Evolutionary conservation across 495 filamentous ascomycete species (phyloP), one percentile per base, ranked within the genome.

Genomic region (Hamigera avellanea): DNA sequence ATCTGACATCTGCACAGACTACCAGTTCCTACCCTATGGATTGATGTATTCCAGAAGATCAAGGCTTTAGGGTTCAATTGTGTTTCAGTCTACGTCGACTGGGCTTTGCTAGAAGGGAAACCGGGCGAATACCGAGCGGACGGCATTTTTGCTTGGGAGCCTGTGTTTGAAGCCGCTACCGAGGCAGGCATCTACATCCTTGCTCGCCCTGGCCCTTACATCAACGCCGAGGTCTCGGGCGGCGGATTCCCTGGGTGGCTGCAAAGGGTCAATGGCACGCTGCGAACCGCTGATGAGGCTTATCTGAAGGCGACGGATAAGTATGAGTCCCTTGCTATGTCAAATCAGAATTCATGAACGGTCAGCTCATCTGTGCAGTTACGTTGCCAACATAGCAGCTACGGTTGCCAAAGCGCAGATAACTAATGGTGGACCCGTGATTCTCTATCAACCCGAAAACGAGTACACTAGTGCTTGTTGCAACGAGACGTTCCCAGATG

Each of bases 11-110:
- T n/a, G 4, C 13, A 38, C 25, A 75, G 83, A 41, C 67, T 88
- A 4, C 83, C 83, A 0, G 83, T 88, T 3, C 69, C 78, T 0
- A 67, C 70, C 14, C 62, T 88, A 3, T 86, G 72, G 68, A 66
- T 80, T 28, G 84, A 88, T 49, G 52, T 88, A 19, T 76, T 91
- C 47, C 76, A 86, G 45, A 91, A 91, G 55, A 70, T 85, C 56
- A 84, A 77, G 53, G 79, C 81, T 17, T 50, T 84, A 0, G 83
- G 83, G 1, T 85, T 83, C 57, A 86, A 80, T 41, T 62, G 67
- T n/a, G 76, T 84, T 12, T 82, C 76, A 0, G 82, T 87, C 55
- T 85, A 86, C 47, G 57, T 75, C 12, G 67, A 86, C 44, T 89
- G 83, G 83, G 80, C 78, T n/a, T 56, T 87, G n/a, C 49, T 84